These are phyloP conservation scores for Chlorella variabilis DNA, from an alignment of 163 green algal genomes.

Conservation along the genomic window DNA sequence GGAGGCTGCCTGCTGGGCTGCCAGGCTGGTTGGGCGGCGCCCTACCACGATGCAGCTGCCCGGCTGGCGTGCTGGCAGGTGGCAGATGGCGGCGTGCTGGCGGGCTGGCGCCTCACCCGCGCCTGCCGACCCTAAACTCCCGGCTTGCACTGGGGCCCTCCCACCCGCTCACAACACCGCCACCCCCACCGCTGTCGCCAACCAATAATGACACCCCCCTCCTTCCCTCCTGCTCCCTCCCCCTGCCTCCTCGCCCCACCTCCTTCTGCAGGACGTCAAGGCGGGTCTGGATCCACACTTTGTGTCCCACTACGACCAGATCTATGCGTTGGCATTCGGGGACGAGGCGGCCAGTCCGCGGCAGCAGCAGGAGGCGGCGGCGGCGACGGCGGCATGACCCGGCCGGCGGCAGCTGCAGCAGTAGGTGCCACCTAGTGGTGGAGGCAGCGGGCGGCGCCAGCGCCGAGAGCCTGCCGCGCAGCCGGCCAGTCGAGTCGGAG, in stretches of 20 bases:
- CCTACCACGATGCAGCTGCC: too few species aligned
- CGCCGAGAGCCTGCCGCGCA: too few species aligned
- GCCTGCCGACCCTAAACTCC: too few species aligned
- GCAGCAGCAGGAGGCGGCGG: background rate
- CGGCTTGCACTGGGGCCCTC: too few species aligned
- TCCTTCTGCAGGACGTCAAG: constrained; percentile 70
- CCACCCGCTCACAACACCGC: too few species aligned
- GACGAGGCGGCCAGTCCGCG: background rate
- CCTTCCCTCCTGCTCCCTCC: background rate
- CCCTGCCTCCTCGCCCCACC: too few species aligned
- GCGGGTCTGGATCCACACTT: constrained; percentile 83
- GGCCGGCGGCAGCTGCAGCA: too few species aligned
- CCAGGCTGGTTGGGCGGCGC: background rate
- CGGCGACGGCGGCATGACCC: background rate
- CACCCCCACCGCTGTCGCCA: background rate
- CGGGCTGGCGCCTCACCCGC: too few species aligned
- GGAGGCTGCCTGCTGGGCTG: background rate
- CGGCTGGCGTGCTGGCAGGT: background rate
- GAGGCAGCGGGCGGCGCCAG: too few species aligned
- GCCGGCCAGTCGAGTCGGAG: too few species aligned
- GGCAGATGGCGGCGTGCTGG: background rate
- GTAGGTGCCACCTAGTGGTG: too few species aligned
- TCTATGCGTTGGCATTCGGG: constrained; percentile 67
- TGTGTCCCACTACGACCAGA: constrained; percentile 81
- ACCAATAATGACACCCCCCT: background rate